A percentile compares a stretch with the other conserved stretches of the same genome.
Conservation (phyloP, 306 rosid genomes). For the Cicer cuneatum region DNA sequence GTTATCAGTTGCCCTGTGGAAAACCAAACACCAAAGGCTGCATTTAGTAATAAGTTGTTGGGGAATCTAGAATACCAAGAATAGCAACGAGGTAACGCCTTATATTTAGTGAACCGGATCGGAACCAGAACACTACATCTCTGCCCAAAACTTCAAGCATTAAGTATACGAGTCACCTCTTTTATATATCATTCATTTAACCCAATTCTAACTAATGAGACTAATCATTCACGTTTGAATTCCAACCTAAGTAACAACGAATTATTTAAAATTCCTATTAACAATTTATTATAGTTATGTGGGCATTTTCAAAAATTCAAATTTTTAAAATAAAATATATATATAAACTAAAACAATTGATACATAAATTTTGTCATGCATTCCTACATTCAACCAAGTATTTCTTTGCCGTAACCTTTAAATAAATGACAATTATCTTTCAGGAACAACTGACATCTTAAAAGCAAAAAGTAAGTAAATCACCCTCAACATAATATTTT, state of each 20-base stretch:
- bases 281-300: not conserved
- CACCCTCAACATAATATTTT: not conserved
- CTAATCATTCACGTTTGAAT: not conserved
- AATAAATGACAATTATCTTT: not conserved
- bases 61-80: not conserved
- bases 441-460: not conserved
- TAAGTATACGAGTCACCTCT: not conserved
- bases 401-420: not conserved
- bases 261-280: not conserved
- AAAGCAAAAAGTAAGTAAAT: not conserved
- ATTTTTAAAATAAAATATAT: not conserved
- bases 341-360: not conserved
- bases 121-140: not conserved
- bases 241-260: not conserved
- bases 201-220: not conserved
- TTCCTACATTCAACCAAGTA: not conserved
- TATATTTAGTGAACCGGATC: too few species aligned
- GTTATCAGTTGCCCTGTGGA: constrained; percentile 72
- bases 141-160: not conserved
- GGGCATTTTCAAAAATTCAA: constrained; percentile 20
- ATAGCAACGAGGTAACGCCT: not conserved
- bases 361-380: not conserved
- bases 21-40: constrained; percentile 29
- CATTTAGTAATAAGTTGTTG: constrained; percentile 23
- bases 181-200: not conserved